A percentile compares a stretch with the other conserved stretches of the same genome.
Evolutionary conservation across 2,329 filamentous ascomycete genomes (phyloP).

Genomic region (Scedosporium aurantiacum): DNA sequence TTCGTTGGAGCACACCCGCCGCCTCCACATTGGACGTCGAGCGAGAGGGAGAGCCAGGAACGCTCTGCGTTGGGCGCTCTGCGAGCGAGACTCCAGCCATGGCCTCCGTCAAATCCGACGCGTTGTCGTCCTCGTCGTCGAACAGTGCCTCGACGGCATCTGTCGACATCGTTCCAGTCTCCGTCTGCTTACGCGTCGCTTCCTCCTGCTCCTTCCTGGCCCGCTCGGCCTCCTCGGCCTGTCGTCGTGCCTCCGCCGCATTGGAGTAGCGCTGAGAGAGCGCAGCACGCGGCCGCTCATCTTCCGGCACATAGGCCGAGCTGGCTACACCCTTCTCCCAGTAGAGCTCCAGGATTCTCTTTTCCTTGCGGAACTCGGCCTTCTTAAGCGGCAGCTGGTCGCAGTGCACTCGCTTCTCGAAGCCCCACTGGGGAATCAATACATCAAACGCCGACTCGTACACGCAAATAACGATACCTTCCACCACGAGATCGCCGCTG

Average conservation of each 20-base stretch:
- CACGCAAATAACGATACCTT: constrained; percentile 91
- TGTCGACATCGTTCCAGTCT: constrained; percentile 86
- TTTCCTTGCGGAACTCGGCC: constrained; percentile 97
- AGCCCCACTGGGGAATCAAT: constrained; percentile 93
- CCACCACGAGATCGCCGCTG: constrained; percentile 85
- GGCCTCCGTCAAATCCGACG: constrained; percentile 78
- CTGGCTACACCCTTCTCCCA: constrained; percentile 99
- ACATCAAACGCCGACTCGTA: constrained; percentile 99
- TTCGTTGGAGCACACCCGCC: constrained; percentile 54
- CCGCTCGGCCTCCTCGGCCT: constrained; percentile 73
- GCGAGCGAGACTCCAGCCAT: constrained; percentile 82
- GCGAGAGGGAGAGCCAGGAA: constrained; percentile 79
- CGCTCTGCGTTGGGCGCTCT: constrained; percentile 88
- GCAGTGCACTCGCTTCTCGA: constrained; percentile 98
- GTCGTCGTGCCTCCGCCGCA: constrained; percentile 63
- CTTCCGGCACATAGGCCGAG: constrained; percentile 90
- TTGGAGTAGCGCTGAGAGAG: constrained; percentile 63
- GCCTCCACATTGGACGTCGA: constrained; percentile 51
- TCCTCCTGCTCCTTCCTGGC: constrained; percentile 81
- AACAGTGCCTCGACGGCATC: constrained; percentile 94
- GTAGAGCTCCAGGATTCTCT: constrained; percentile 88
- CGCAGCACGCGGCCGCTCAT: constrained; percentile 82
- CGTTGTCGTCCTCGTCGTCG: constrained; percentile 82
- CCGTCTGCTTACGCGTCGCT: constrained; percentile 82
- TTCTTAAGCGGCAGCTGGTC: constrained; percentile 97